Evolutionary conservation across 2,329 filamentous ascomycete species (phyloP), one percentile per base, ranked within the genome.

Genomic region (Colletotrichum sp.): DNA sequence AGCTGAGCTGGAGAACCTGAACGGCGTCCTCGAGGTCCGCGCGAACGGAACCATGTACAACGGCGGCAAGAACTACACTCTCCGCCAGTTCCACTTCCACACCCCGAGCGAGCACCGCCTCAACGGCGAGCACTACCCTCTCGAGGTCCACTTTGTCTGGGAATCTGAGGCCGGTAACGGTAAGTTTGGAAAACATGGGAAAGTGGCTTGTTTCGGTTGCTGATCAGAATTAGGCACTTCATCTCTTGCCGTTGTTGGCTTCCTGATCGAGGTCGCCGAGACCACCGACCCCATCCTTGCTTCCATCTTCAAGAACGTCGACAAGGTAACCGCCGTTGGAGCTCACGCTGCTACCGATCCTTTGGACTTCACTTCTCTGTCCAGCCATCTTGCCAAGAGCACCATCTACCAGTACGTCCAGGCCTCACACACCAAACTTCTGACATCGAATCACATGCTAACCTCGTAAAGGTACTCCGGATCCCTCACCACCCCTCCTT

Each of bases 401-500:
- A 84, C 83, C 6, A 81, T 90, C 70, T 87, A 85, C 78, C 85
- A 86, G 74, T 86, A 77, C 34, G 81, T 77, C 34, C 18, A 13
- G 14, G 5, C 5, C 48, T n/a, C 5, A 16, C 26, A 7, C 28
- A 18, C 30, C 14, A 7, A 38, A 1, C 18, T 7, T 21, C 7
- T 32, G 16, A 5, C 2, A 26, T 21, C 6, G 4, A 9, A 6
- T 9, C 5, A 9, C 5, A 2, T 28, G n/a, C 61, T 74, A 36
- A 73, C 32, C 9, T 24, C 13, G 10, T 3, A 28, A 68, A 85
- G 82, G 24, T 93, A 93, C 84, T 81, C 82, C 10, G 91, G 91
- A 21, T 92, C 90, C n/a, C 85, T 93, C 61, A 93, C 91, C 58
- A 92, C 91, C 0, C 91, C 92, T n/a, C 91, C 91, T 5, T 93